Base-by-base conservation (phyloP, 306 rosid genomes). In the Cicer arietinum region DNA sequence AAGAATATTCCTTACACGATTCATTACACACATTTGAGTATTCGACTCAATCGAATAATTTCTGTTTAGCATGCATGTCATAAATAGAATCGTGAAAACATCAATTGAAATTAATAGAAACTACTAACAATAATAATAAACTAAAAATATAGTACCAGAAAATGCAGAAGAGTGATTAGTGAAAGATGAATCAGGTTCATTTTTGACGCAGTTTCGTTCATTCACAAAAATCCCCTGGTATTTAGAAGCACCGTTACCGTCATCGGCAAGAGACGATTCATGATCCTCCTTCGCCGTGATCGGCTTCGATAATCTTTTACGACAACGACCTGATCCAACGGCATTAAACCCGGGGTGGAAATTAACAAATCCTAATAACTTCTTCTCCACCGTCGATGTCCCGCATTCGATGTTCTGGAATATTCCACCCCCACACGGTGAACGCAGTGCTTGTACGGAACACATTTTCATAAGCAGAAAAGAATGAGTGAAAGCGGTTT, bases 131-230 rank as follows among this genome's bases (percentile, higher is more conserved):
- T 12, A 11, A 8, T 9, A 59, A 73, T 4, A 63, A 16, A 4
- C 6, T 30, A 30, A 25, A 75, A 64, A 48, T 16, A 6, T 11
- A 45, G 42, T 90, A 90, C 94, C 91, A 46, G 84, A 80, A 80
- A 82, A 9, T 69, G 84, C 80, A 35, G 68, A 30, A 73, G 30
- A 12, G 40, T 63, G 71, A 73, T 63, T 30, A 35, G 14, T 50
- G 50, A 76, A 60, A 75, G 80, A 57, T 25, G 86, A 54, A 17
- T n/a, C 48, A 68, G 66, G 56, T 41, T 75, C 75, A 25, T 51
- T 81, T 71, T 40, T n/a, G n/a, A 56, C 67, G n/a, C 52, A 42
- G 67, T 80, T 83, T 75, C 74, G 63, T 50, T 67, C 68, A 64
- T 43, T 79, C 47, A 65, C 48, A 41, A 37, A 50, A 73, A 37